Conservation (phyloP, 2,329 filamentous ascomycete genomes). For the Raffaelea albimanens region DNA sequence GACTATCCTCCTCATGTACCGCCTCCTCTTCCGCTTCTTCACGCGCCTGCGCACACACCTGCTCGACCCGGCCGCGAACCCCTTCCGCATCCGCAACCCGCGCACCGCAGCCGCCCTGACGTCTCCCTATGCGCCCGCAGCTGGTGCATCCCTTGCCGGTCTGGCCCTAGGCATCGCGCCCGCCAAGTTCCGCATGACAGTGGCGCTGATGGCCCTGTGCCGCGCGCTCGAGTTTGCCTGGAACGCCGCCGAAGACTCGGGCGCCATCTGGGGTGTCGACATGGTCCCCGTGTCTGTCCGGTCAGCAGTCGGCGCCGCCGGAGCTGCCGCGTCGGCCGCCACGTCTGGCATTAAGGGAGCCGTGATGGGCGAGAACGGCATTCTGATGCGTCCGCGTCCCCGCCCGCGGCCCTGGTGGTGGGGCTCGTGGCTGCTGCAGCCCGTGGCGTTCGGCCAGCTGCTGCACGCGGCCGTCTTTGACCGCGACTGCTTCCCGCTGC, state of each 20-base stretch:
- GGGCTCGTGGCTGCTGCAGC: constrained; percentile 75
- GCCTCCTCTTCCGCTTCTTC: constrained; percentile 85
- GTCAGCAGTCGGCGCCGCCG: constrained; percentile 24
- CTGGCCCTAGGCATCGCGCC: constrained; percentile 71
- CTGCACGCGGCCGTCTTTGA: constrained; percentile 71
- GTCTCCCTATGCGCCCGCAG: constrained; percentile 72
- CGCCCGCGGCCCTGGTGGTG: constrained; percentile 70
- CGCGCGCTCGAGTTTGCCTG: constrained; percentile 78
- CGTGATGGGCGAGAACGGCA: neutral
- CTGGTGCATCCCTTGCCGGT: constrained; percentile 84
- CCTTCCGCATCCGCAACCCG: constrained; percentile 78
- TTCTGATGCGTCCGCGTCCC: constrained; percentile 17
- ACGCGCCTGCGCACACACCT: constrained; percentile 68
- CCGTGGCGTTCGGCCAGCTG: constrained; percentile 65
- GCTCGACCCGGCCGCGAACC: constrained; percentile 66
- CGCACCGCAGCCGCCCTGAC: constrained; percentile 65
- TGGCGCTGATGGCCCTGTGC: constrained; percentile 74
- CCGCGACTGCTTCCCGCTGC: constrained; percentile 58
- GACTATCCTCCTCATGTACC: constrained; percentile 72
- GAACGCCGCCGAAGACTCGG: constrained; percentile 70
- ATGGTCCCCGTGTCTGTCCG: constrained; percentile 24
- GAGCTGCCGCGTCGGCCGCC: neutral
- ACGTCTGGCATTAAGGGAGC: neutral
- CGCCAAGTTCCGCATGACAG: constrained; percentile 56
- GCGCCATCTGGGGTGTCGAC: constrained; percentile 53